Evolutionary conservation across 768 basidiomycete species (phyloP), one percentile per base, ranked within the genome.

Genomic region (Psilocybe azurescens): DNA sequence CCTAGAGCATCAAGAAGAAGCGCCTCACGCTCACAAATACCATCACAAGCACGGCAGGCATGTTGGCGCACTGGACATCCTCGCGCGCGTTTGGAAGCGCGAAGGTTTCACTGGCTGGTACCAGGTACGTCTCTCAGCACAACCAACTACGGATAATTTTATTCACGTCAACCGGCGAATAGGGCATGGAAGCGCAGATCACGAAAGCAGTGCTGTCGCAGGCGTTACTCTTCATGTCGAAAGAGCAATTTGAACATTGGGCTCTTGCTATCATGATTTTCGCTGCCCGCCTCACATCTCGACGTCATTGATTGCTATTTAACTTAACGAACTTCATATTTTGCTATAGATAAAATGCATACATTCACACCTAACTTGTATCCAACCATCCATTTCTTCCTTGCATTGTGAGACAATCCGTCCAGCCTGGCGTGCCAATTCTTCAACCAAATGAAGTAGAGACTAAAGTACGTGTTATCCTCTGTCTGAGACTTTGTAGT

Each of bases 151-250:
- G 18, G 13, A 20, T 13, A 46, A 39, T 55, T 9, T 59, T 39
- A 55, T 13, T n/a, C 9, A 14, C 46, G 62, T 51, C 44, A 24
- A 36, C 33, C 33, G 2, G 11, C 33, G 11, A 36, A 36, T 75
- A 96, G 90, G 97, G 97, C 10, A 96, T 99, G 92, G 83, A 90
- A 66, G 96, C 97, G 0, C 97, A 99, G 75, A 95, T 99, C 60
- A 83, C 88, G 54, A 99, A 99, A 74, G 97, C 97, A 0, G 96
- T 98, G 11, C 77, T 99, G 13, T 93, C 94, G 7, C 97, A 99
- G 75, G 97, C 95, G 2, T 81, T 99, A 65, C 78, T 99, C 56
- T 99, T 99, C 81, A 91, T 97, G 80, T 93, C 95, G 65, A 99
- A 99, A 77, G 97, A 98, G 70, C 93, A 95, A 70, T 96, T 99